Evolutionary conservation across 1,284 basidiomycete species (phyloP).

Genomic region (Pholiota adiposa): DNA sequence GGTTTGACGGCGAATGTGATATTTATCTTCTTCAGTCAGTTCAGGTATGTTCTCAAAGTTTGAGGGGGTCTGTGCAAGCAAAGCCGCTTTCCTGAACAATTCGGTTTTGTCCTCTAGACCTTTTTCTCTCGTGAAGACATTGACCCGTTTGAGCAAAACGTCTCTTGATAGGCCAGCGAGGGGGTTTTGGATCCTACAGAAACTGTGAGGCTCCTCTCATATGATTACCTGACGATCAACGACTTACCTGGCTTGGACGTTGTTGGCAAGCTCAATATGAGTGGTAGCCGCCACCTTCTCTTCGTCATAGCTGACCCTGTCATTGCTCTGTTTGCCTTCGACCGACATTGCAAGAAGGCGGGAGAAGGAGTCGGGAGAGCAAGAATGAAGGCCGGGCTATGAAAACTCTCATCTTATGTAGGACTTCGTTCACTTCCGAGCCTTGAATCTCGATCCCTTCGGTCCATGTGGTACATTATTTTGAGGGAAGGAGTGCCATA

Average conservation of each 20-base stretch:
- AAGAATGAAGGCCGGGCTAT: constrained; percentile 19
- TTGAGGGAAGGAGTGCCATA: not conserved
- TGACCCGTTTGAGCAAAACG: constrained; percentile 48
- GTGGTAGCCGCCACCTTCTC: constrained; percentile 19
- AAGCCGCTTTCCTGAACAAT: constrained; percentile 56
- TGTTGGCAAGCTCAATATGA: constrained; percentile 37
- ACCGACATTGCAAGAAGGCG: constrained; percentile 23
- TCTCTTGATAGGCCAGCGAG: constrained; percentile 49
- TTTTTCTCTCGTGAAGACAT: constrained; percentile 48
- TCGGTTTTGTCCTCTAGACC: constrained; percentile 49
- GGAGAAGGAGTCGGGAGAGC: constrained; percentile 18
- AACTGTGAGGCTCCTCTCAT: not conserved
- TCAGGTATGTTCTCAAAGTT: constrained; percentile 55
- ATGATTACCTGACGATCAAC: constrained; percentile 3
- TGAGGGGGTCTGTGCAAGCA: constrained; percentile 60
- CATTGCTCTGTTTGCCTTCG: constrained; percentile 21
- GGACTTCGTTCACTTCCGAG: constrained; percentile 14
- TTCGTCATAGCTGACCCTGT: constrained; percentile 24
- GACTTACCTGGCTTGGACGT: constrained; percentile 44
- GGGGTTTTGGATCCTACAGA: constrained; percentile 57
- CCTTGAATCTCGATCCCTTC: not conserved
- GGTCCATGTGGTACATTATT: constrained; percentile 1
- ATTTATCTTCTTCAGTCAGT: constrained; percentile 56
- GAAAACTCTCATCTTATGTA: constrained; percentile 25
- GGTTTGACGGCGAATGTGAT: constrained; percentile 51